These are phyloP conservation scores for Boletus barrowsii DNA, from an alignment of 768 basidiomycete species.

Conservation along the genomic window DNA sequence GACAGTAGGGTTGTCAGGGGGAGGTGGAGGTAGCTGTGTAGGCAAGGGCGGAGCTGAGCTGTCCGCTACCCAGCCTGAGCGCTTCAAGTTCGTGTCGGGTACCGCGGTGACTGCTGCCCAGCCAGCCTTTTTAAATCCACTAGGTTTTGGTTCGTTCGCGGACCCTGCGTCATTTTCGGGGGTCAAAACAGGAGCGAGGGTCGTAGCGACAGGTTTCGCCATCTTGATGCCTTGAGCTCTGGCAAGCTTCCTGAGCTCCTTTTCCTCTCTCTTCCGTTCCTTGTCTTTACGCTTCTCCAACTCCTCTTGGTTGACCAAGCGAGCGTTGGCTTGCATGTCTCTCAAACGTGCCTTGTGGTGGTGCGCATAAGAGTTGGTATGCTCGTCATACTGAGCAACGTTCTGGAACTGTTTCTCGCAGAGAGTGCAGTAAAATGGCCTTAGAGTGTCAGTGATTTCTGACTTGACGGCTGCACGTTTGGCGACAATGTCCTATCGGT, in stretches of 20 bases:
- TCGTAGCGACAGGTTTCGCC: slow-evolving; percentile 29
- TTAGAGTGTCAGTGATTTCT: slow-evolving; percentile 66
- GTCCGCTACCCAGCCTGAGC: slow-evolving; percentile 15
- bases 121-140: slow-evolving; percentile 43
- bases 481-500: slow-evolving; percentile 55
- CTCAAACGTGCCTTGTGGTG: slow-evolving; percentile 80
- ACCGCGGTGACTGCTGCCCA: slow-evolving; percentile 42
- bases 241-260: slow-evolving; percentile 79
- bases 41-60: slow-evolving; percentile 24
- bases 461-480: slow-evolving; percentile 61
- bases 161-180: slow-evolving; percentile 19
- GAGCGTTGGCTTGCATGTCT: slow-evolving; percentile 77
- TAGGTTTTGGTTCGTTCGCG: slow-evolving; percentile 19
- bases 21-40: slow-evolving; percentile 6
- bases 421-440: slow-evolving; percentile 74
- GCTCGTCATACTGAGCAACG: slow-evolving; percentile 85
- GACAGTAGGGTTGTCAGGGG: slow-evolving; percentile 9
- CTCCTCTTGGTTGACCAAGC: slow-evolving; percentile 64
- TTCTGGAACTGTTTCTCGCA: slow-evolving; percentile 89
- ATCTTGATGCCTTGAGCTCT: slow-evolving; percentile 79
- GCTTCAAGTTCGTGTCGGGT: slow-evolving; percentile 9
- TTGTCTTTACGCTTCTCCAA: slow-evolving; percentile 78
- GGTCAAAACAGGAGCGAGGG: slow-evolving; percentile 11
- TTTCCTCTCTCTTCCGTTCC: slow-evolving; percentile 82
- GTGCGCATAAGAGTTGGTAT: slow-evolving; percentile 86